Evolutionary conservation across 257 asterid species (phyloP), one percentile per base, ranked within the genome.

Genomic region (Solanum tarijense): DNA sequence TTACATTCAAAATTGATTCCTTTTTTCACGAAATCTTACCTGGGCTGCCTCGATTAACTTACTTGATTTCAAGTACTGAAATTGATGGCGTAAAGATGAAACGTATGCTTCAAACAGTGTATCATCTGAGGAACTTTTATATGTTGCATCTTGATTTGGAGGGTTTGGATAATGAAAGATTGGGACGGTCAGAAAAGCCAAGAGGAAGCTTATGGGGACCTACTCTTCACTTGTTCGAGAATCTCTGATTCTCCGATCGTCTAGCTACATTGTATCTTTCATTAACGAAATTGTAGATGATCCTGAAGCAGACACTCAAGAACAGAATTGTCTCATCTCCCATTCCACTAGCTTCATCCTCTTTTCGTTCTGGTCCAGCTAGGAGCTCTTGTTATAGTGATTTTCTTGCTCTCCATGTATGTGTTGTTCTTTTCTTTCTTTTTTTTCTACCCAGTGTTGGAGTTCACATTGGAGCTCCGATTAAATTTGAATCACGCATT

Each of bases 101-200:
- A 92, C 91, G 99, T 88, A 91, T 97, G 92, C 65, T 55, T 18
- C n/a, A 55, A 16, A 18, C 0, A 18, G 65, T 90, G 92, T 97
- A 97, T 90, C 98, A 96, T 90, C 99, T 96, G 11, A 90, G 98
- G 72, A 97, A 96, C 89, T 93, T 91, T 90, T 97, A 97, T 65
- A 84, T 96, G 86, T 84, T 97, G 89, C 96, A 97, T 68, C 95
- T 96, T 41, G 98, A 96, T 92, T 90, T 92, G 73, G 98, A 93
- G 85, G 98, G 96, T 55, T 55, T 7, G 12, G 66, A 58, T 46
- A 84, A 87, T 1, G 98, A 97, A 83, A 92, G 98, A 91, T 89
- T 94, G 10, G 94, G 27, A 58, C 12, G 11, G 66, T 58, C 1
- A 58, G 5, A 58, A 58, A 20, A 55, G 11, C 25, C n/a, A 55